These are phyloP conservation scores for Phaseolus lunatus DNA, from an alignment of 306 rosid species.

Conservation along the genomic window DNA sequence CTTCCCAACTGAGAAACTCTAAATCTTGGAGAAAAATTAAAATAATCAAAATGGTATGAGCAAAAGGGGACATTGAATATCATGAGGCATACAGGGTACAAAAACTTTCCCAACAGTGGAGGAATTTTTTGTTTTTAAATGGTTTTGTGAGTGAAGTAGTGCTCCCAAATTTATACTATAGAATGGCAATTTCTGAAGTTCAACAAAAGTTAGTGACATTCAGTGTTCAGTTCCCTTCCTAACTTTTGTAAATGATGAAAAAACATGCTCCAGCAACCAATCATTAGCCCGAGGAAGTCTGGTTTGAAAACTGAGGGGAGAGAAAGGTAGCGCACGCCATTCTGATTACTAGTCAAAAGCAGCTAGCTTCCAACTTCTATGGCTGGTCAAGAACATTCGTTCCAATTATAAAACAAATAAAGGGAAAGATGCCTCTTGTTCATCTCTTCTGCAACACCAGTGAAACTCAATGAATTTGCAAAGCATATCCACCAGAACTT, in stretches of 20 bases:
- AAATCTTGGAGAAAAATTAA: not conserved
- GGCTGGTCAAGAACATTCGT: conserved; percentile 3
- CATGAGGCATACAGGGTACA: not conserved
- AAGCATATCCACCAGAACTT: conserved; percentile 30
- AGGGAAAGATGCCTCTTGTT: conserved; percentile 16
- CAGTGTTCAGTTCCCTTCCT: conserved; percentile 33
- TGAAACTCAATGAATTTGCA: conserved; percentile 4
- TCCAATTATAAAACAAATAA: not conserved
- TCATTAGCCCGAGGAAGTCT: conserved; percentile 36
- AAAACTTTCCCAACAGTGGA: not conserved
- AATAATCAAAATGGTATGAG: not conserved
- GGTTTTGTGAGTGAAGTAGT: not conserved
- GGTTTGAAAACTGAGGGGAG: conserved; percentile 35
- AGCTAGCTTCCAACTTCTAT: conserved; percentile 52
- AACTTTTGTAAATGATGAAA: conserved; percentile 32
- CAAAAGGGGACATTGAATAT: not conserved
- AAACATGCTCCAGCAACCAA: conserved; percentile 43
- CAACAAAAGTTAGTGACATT: conserved; percentile 16
- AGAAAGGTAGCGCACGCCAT: conserved; percentile 46
- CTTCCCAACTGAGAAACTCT: conserved; percentile 12
- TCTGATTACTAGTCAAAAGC: conserved; percentile 44
- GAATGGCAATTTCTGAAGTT: conserved; percentile 10
- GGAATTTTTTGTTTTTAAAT: not conserved
- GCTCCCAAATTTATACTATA: not conserved
- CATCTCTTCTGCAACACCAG: not conserved